Conservation (phyloP, 306 rosid species). For the Inga laurina region DNA sequence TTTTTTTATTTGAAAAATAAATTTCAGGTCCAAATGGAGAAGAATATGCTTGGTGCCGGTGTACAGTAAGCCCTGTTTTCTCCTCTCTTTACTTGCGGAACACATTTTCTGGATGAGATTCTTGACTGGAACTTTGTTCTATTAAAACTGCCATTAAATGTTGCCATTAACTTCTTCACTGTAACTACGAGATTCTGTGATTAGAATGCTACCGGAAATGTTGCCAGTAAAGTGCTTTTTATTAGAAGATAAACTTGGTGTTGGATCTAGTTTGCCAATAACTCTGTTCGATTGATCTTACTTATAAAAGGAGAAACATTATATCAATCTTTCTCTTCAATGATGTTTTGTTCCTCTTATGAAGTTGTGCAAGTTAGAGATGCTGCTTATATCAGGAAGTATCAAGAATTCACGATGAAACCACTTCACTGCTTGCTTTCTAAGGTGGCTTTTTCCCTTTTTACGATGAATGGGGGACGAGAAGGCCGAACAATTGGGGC, state of each 20-base stretch:
- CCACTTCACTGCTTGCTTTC: neutral
- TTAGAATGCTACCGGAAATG: too few species aligned
- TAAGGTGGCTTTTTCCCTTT: neutral
- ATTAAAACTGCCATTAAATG: too few species aligned
- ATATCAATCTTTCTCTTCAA: neutral
- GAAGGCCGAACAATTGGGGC: conserved; percentile 96
- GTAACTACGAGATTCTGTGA: too few species aligned
- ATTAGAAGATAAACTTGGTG: too few species aligned
- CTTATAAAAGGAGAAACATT: neutral
- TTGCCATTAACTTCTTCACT: too few species aligned
- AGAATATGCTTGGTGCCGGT: conserved; percentile 96
- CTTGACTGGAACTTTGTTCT: neutral
- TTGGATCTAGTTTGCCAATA: neutral
- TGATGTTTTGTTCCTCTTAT: neutral
- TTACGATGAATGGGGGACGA: conserved; percentile 80
- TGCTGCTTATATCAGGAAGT: neutral
- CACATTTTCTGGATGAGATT: neutral
- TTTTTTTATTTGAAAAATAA: neutral
- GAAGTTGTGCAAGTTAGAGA: neutral
- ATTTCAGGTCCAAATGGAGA: conserved; percentile 96
- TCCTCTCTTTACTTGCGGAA: conserved; percentile 18
- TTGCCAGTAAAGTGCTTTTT: too few species aligned
- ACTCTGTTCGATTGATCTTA: too few species aligned
- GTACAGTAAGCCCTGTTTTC: conserved; percentile 67
- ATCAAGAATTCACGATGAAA: neutral